Percentiles rank a stretch among this genome's conserved stretches.
Evolutionary conservation across 495 filamentous ascomycete genomes (phyloP).

Genomic region (Rostrohypoxylon terebratum): DNA sequence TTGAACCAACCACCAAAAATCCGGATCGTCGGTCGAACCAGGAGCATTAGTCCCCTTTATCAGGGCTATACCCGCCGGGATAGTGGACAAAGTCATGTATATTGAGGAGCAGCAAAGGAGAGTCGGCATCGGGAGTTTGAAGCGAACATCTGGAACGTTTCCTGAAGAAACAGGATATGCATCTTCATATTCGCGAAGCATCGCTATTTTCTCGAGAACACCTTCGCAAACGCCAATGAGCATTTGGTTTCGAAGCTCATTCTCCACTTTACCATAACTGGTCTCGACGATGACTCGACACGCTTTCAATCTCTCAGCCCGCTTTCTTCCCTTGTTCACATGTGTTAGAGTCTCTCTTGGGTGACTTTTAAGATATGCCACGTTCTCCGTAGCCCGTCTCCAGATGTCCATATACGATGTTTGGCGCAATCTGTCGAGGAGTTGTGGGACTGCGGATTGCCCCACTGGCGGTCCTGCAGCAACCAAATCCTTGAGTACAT

Average conservation of each 20-base stretch:
- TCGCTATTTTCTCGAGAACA: constrained; percentile 16
- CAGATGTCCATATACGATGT: constrained; percentile 31
- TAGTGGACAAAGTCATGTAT: background rate
- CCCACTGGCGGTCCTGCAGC: background rate
- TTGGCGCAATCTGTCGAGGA: constrained; percentile 15
- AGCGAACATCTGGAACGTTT: background rate
- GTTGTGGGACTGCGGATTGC: background rate
- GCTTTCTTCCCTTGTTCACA: constrained; percentile 3
- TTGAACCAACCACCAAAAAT: constrained; percentile 19
- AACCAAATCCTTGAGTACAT: background rate
- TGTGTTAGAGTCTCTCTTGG: constrained; percentile 12
- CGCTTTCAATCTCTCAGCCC: constrained; percentile 15
- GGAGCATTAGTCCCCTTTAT: background rate
- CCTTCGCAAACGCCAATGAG: background rate
- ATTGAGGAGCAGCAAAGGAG: constrained; percentile 9
- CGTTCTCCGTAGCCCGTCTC: constrained; percentile 28
- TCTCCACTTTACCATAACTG: constrained; percentile 1
- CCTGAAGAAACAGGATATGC: constrained; percentile 24
- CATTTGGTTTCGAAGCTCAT: constrained; percentile 15
- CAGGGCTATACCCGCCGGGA: constrained; percentile 11
- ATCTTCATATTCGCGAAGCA: constrained; percentile 34
- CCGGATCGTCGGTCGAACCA: constrained; percentile 23
- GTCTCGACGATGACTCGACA: constrained; percentile 8
- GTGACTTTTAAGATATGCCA: constrained; percentile 21
- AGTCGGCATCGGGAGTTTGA: background rate